Evolutionary conservation across 768 basidiomycete genomes (phyloP).

Genomic region (Trametes elegans): DNA sequence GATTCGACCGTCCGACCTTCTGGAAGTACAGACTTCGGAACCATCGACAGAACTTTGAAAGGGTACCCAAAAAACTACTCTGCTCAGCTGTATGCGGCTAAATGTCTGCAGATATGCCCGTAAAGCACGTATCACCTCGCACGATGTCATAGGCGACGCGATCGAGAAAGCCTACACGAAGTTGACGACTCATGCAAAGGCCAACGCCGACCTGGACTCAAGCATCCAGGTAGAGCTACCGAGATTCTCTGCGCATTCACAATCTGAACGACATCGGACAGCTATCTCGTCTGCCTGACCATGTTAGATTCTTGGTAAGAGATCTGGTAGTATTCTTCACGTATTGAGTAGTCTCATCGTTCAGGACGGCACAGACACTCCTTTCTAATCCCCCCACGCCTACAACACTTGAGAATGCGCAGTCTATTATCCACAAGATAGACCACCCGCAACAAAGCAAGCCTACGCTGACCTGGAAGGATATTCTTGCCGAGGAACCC

Average conservation of each 20-base stretch:
- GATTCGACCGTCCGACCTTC: constrained; percentile 60
- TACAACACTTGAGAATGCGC: constrained; percentile 52
- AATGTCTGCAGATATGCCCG: constrained; percentile 28
- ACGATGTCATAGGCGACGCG: constrained; percentile 59
- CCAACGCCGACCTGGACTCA: constrained; percentile 59
- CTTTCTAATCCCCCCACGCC: constrained; percentile 54
- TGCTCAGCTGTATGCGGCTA: constrained; percentile 1
- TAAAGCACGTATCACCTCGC: constrained; percentile 69
- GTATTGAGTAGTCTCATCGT: background rate
- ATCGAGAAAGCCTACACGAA: constrained; percentile 50
- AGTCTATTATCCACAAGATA: constrained; percentile 46
- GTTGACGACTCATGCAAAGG: constrained; percentile 49
- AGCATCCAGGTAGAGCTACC: constrained; percentile 51
- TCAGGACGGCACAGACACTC: constrained; percentile 40
- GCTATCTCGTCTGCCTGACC: constrained; percentile 63
- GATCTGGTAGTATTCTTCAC: background rate
- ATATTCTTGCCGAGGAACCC: constrained; percentile 80
- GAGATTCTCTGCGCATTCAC: background rate
- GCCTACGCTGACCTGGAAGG: constrained; percentile 63
- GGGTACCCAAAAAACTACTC: constrained; percentile 49
- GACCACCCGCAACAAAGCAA: constrained; percentile 41
- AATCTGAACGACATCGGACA: constrained; percentile 26
- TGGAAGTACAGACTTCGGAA: constrained; percentile 52
- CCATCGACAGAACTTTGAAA: constrained; percentile 49
- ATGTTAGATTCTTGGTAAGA: constrained; percentile 70